These are phyloP conservation scores for Plicaturopsis crispa DNA, from an alignment of 768 basidiomycete genomes.

Conservation along the genomic window DNA sequence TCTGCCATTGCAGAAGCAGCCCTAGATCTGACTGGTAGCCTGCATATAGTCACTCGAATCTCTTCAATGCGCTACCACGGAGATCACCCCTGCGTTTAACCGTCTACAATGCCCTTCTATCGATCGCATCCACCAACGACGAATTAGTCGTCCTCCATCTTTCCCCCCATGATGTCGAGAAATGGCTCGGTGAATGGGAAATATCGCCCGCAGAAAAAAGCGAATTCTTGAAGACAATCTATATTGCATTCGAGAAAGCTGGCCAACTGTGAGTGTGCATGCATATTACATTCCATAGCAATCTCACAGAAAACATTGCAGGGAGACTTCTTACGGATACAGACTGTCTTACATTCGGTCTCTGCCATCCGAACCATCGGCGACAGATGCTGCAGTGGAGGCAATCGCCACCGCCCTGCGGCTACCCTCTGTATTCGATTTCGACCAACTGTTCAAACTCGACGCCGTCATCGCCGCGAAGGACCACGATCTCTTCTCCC, in stretches of 20 bases:
- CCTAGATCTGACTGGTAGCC: too few species aligned
- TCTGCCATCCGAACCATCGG: slow-evolving; percentile 46
- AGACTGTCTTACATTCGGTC: slow-evolving; percentile 53
- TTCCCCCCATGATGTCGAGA: slow-evolving; percentile 54
- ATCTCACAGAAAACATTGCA: too few species aligned
- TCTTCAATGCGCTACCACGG: slow-evolving; percentile 72
- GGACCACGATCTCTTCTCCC: slow-evolving; percentile 63
- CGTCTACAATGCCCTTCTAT: slow-evolving; percentile 57
- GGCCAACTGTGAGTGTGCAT: slow-evolving; percentile 57
- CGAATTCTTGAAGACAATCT: slow-evolving; percentile 56
- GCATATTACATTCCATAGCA: too few species aligned
- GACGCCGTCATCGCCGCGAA: slow-evolving; percentile 61
- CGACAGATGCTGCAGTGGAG: slow-evolving; percentile 49
- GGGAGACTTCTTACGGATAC: slow-evolving; percentile 58
- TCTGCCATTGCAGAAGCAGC: too few species aligned
- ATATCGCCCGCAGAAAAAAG: slow-evolving; percentile 55
- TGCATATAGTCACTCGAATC: too few species aligned
- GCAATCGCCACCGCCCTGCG: slow-evolving; percentile 59
- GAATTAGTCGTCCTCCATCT: slow-evolving; percentile 59
- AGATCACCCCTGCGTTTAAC: slow-evolving; percentile 54
- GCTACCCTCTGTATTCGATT: slow-evolving; percentile 65
- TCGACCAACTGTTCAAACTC: slow-evolving; percentile 73
- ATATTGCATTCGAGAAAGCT: slow-evolving; percentile 47
- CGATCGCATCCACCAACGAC: slow-evolving; percentile 49
- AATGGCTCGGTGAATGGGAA: slow-evolving; percentile 74